Percentiles rank a stretch among this genome's conserved stretches.
These are phyloP conservation scores for Garcileccinum viscosum DNA, from an alignment of 1,284 basidiomycete species.

Conservation along the genomic window DNA sequence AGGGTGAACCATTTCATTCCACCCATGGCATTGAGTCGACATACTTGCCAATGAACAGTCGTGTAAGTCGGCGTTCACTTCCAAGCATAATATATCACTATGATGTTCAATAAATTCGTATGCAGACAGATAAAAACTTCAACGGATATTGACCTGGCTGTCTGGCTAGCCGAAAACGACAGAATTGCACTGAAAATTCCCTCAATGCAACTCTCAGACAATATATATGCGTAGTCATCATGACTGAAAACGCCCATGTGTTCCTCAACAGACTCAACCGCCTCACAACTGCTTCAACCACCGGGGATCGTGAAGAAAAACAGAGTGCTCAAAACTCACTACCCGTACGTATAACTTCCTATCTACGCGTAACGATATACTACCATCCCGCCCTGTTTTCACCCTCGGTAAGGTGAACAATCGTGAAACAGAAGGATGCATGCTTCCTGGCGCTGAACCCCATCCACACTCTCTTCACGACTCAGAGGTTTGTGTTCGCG, in stretches of 20 bases:
- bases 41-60: background rate
- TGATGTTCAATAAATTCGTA: background rate
- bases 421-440: background rate
- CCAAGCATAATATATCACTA: background rate
- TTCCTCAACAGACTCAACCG: background rate
- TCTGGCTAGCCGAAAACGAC: background rate
- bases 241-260: background rate
- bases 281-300: background rate
- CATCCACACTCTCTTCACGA: background rate
- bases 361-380: background rate
- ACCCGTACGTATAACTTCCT: background rate
- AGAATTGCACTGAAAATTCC: background rate
- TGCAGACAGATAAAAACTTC: background rate
- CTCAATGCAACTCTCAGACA: background rate
- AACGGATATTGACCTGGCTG: background rate
- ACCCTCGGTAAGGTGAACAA: background rate
- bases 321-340: background rate
- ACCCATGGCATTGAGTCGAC: background rate
- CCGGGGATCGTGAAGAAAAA: background rate
- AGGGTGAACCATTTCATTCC: conserved; percentile 34
- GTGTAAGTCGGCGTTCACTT: background rate
- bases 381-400: background rate
- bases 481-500: background rate
- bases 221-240: background rate
- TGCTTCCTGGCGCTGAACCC: background rate